These are phyloP conservation scores for Tulasnella sp. DNA, from an alignment of 768 basidiomycete genomes.

Conservation along the genomic window DNA sequence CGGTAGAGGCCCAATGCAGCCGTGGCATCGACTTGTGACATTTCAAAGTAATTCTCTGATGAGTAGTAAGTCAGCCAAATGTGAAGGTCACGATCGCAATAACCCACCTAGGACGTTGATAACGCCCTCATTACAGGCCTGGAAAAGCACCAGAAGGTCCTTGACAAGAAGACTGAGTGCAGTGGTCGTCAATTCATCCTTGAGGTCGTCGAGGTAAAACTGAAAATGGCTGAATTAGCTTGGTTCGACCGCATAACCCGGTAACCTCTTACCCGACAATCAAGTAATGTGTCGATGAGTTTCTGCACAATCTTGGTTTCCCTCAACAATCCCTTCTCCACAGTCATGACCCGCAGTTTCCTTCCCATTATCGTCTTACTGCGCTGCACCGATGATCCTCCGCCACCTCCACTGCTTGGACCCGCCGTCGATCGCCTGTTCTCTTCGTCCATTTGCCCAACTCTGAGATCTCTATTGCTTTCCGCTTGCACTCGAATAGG, in stretches of 20 bases:
- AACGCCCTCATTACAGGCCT: constrained; percentile 90
- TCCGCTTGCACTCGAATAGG: constrained; percentile 89
- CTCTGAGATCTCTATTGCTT: constrained; percentile 72
- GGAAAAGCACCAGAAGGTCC: constrained; percentile 88
- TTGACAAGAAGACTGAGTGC: constrained; percentile 91
- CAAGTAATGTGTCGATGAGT: constrained; percentile 77
- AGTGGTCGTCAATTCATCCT: constrained; percentile 80
- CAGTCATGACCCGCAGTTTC: constrained; percentile 80
- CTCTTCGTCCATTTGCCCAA: constrained; percentile 48
- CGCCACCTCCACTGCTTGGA: constrained; percentile 28
- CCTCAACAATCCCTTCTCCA: constrained; percentile 87
- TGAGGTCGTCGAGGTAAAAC: constrained; percentile 90
- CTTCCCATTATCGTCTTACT: constrained; percentile 52
- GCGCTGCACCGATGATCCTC: constrained; percentile 22
- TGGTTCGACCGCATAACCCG: no score
- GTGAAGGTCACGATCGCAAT: background rate
- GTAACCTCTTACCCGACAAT: constrained; percentile 60
- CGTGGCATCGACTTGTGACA: constrained; percentile 85
- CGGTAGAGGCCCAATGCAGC: constrained; percentile 81
- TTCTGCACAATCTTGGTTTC: constrained; percentile 86
- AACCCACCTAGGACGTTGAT: constrained; percentile 37
- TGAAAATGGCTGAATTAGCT: constrained; percentile 29
- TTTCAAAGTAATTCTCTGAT: constrained; percentile 93
- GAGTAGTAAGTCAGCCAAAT: background rate
- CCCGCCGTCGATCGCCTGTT: constrained; percentile 23